These are phyloP conservation scores for Spinellus fusiger DNA, from an alignment of 192 early-diverging fungal genomes.

Conservation along the genomic window DNA sequence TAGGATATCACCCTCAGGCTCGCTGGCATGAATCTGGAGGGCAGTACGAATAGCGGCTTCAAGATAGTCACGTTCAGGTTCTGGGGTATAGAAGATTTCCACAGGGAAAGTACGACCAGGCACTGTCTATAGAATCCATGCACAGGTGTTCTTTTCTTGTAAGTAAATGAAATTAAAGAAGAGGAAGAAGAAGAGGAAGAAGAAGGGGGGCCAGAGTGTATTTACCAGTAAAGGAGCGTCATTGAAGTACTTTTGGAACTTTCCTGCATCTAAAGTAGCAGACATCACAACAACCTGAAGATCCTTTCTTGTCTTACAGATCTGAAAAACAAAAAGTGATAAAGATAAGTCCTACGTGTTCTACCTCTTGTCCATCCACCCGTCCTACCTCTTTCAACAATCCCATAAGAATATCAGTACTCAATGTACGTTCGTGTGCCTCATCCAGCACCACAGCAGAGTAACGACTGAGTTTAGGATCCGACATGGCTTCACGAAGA, in stretches of 20 bases:
- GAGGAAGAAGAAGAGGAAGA: neutral
- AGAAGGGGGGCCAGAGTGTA: no score
- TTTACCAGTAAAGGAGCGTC: slow-evolving; percentile 83
- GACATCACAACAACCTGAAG: slow-evolving; percentile 95
- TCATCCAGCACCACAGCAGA: slow-evolving; percentile 97
- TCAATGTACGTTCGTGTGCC: slow-evolving; percentile 95
- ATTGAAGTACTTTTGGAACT: slow-evolving; percentile 98
- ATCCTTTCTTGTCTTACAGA: slow-evolving; percentile 70
- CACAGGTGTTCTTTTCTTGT: neutral
- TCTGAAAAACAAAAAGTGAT: slow-evolving; percentile 23
- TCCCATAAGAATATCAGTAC: slow-evolving; percentile 98
- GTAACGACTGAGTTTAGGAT: slow-evolving; percentile 80
- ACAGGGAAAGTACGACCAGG: slow-evolving; percentile 99
- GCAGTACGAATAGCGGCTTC: slow-evolving; percentile 94
- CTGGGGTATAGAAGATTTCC: slow-evolving; percentile 94
- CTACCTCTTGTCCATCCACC: neutral
- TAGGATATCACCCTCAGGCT: slow-evolving; percentile 94
- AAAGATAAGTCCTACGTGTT: slow-evolving; percentile 12
- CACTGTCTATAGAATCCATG: slow-evolving; percentile 46
- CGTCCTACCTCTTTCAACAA: slow-evolving; percentile 80
- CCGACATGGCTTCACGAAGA: slow-evolving; percentile 93
- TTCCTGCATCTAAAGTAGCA: slow-evolving; percentile 96
- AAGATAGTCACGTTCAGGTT: slow-evolving; percentile 96
- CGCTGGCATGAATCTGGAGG: slow-evolving; percentile 89
- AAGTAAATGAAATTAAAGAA: neutral